Evolutionary conservation across 768 basidiomycete species (phyloP).

Genomic region (Gloeophyllum trabeum): DNA sequence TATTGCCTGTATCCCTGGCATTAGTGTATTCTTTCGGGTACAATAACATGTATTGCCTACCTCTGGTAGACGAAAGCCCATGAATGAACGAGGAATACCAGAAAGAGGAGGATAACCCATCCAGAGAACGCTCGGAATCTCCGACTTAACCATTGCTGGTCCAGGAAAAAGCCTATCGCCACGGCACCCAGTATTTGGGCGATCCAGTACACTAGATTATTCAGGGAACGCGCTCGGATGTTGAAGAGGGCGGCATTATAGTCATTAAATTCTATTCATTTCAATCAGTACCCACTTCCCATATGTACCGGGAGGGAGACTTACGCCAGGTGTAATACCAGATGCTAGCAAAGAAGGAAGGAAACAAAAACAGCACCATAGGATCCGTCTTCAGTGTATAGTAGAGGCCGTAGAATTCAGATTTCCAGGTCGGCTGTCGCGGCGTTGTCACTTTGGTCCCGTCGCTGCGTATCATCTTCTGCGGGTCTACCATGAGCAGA

Average conservation of each 20-base stretch:
- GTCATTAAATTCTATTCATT: slow-evolving; percentile 73
- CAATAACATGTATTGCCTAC: too few relatives aligned
- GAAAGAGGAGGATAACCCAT: too few relatives aligned
- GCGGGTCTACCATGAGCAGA: slow-evolving; percentile 59
- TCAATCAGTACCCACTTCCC: not conserved
- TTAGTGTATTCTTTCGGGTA: too few relatives aligned
- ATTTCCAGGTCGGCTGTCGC: slow-evolving; percentile 68
- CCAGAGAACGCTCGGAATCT: too few relatives aligned
- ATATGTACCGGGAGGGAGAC: too few relatives aligned
- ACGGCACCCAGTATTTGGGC: slow-evolving; percentile 70
- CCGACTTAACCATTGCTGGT: too few relatives aligned
- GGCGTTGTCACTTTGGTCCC: slow-evolving; percentile 54
- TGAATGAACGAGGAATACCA: too few relatives aligned
- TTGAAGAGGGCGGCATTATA: slow-evolving; percentile 75
- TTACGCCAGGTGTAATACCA: slow-evolving; percentile 83
- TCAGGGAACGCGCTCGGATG: slow-evolving; percentile 67
- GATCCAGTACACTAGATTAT: slow-evolving; percentile 73
- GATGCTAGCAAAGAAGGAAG: slow-evolving; percentile 78
- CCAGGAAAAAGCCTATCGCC: too few relatives aligned
- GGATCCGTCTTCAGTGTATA: slow-evolving; percentile 61
- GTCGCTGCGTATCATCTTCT: slow-evolving; percentile 63
- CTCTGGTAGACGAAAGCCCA: too few relatives aligned
- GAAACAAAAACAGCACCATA: slow-evolving; percentile 63
- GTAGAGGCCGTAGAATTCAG: slow-evolving; percentile 62
- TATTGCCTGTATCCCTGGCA: too few relatives aligned